Percentiles rank a stretch among this genome's conserved stretches.
These are phyloP conservation scores for Thuja plicata DNA, from an alignment of 83 land plant genomes.

Conservation along the genomic window DNA sequence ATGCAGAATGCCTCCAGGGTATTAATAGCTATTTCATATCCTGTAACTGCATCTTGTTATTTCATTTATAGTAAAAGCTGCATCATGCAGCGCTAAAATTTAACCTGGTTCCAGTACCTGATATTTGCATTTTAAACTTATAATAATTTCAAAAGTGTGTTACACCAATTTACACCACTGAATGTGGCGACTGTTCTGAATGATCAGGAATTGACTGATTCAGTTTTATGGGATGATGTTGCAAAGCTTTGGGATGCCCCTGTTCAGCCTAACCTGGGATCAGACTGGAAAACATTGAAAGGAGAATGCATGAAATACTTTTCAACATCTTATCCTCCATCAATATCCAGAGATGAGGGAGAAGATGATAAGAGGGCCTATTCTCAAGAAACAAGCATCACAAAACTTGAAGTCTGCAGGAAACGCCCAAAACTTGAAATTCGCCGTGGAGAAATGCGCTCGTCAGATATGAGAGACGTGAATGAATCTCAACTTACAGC, in stretches of 20 bases:
- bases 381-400: conserved; percentile 17
- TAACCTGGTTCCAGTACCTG: background rate
- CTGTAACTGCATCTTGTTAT: background rate
- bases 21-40: background rate
- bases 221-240: conserved; percentile 67
- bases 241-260: conserved; percentile 44
- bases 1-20: background rate
- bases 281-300: conserved; percentile 77
- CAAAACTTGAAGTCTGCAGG: conserved; percentile 32
- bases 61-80: background rate
- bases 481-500: conserved; percentile 16
- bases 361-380: background rate
- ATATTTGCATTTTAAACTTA: background rate
- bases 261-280: conserved; percentile 33
- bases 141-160: background rate
- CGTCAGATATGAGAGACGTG: conserved; percentile 19
- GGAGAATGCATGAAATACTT: conserved; percentile 61
- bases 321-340: conserved; percentile 32
- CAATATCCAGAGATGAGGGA: background rate
- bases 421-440: conserved; percentile 79
- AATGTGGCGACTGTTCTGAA: conserved; percentile 6
- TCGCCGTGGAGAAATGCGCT: conserved; percentile 59
- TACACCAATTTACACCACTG: conserved; percentile 2
- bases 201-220: conserved; percentile 57
- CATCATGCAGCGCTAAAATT: background rate